A percentile compares a stretch with the other conserved stretches of the same genome.
These are phyloP conservation scores for Pulveroboletus sp. DNA, from an alignment of 768 basidiomycete genomes.

Conservation along the genomic window DNA sequence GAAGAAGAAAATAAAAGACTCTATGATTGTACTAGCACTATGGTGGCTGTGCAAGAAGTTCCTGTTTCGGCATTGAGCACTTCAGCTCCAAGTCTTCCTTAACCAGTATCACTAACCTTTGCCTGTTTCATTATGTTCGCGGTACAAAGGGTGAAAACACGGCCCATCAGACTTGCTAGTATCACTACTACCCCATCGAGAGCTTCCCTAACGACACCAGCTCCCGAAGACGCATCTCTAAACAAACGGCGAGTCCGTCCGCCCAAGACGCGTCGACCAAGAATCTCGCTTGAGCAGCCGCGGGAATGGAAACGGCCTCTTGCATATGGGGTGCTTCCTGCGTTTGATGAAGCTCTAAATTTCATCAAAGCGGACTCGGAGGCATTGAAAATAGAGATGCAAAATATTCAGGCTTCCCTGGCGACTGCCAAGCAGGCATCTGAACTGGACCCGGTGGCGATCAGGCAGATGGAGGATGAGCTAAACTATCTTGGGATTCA, in stretches of 20 bases:
- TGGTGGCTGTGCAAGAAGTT: too few relatives aligned
- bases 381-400: slow-evolving; percentile 34
- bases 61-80: too few relatives aligned
- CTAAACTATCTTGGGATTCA: slow-evolving; percentile 67
- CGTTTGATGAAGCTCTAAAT: slow-evolving; percentile 81
- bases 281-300: slow-evolving; percentile 47
- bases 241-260: slow-evolving; percentile 10
- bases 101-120: too few relatives aligned
- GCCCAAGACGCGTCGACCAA: slow-evolving; percentile 40
- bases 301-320: slow-evolving; percentile 64
- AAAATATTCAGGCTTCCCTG: slow-evolving; percentile 18
- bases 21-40: too few relatives aligned
- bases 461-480: slow-evolving; percentile 45
- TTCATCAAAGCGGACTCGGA: slow-evolving; percentile 61
- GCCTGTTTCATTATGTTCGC: slow-evolving; percentile 15
- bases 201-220: slow-evolving; percentile 2
- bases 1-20: too few relatives aligned
- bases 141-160: slow-evolving; percentile 8
- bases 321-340: slow-evolving; percentile 57
- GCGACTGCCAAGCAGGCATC: slow-evolving; percentile 20
- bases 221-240: slow-evolving; percentile 1
- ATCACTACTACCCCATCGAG: slow-evolving; percentile 6
- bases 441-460: slow-evolving; percentile 30
- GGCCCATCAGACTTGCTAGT: slow-evolving; percentile 3
- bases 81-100: too few relatives aligned